Evolutionary conservation across 805 yeast species (phyloP), one percentile per base, ranked within the genome.

Genomic region (Sugiyamaella floridensis): DNA sequence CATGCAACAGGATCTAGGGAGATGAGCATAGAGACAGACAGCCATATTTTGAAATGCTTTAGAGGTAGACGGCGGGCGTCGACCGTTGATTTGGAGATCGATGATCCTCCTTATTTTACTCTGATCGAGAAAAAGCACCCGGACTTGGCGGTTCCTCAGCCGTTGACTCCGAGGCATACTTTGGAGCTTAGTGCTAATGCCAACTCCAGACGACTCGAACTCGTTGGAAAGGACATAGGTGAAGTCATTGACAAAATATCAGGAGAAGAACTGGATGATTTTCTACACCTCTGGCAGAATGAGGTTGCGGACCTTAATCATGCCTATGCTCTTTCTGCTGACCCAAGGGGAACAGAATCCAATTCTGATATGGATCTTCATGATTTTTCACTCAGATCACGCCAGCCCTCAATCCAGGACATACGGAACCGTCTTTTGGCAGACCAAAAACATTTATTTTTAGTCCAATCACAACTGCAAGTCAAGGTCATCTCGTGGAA

Each of bases 401-500:
- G 22, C n/a, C 49, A 28, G 26, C 20, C 46, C 50, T 28, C 55
- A 46, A n/a, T 59, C 44, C 37, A 54, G 46, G 50, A 58, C 45
- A 45, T 53, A 46, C 40, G 55, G 47, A 45, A 43, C 37, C 42
- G 53, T 46, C 49, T 45, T 18, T 32, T 50, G 41, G 48, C 44
- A 9, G 40, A 18, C 16, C 45, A 45, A 29, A 45, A 40, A 15
- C 4, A 42, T 4, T 47, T 55, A 14, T 43, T 53, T 40, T 32
- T 61, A 19, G 54, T 49, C 29, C 59, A 60, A 14, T 50, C 55
- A 29, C 49, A 55, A 10, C 45, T 66, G 16, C 53, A 52, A 26
- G 52, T 67, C 42, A 50, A 61, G 18, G 55, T 57, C 7, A 50
- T 67, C 41, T 63, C 68, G 8, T 67, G 70, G 70, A 67, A 67